Evolutionary conservation across 345 rosid genomes (phyloP), one percentile per base, ranked within the genome.

Genomic region (Salix suchowensis): DNA sequence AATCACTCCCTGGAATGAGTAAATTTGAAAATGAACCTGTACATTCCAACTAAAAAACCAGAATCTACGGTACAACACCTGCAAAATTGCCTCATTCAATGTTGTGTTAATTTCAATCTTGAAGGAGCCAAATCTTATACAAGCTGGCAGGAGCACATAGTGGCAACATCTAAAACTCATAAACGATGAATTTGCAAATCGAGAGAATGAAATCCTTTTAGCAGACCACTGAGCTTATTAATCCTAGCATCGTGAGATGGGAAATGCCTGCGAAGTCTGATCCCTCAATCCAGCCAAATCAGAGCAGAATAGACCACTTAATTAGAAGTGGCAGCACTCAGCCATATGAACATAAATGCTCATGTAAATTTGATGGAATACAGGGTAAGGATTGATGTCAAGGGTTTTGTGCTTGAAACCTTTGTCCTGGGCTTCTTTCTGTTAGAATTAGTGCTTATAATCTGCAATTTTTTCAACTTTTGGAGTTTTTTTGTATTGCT

Each of bases 111-210:
- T 55, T 55, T 55, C 28, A 23, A 55, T 55, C 13, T 55, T 55
- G 62, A 55, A n/a, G 62, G 62, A 55, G 28, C 15, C 15, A 46
- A 46, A 46, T 3, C 50, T 46, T 48, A 74, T 55, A 15, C 37
- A 87, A 72, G 85, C 55, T 21, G 80, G 79, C 12, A 83, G 65
- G 66, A 80, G 74, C 13, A 80, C 83, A 66, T 68, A 76, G 79
- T 62, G 77, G 52, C 69, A 26, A 15, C 77, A 79, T 78, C 80
- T 88, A 21, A 77, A 82, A 71, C 8, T 84, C 50, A 83, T 89
- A 19, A 86, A 80, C 72, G 91, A 90, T 39, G 89, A 89, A 46
- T 81, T 83, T 67, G 46, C 70, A 72, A 79, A 60, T 50, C 74
- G 68, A 71, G 83, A 75, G 2, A 76, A 80, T 12, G 85, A 80